These are phyloP conservation scores for Penicillium malachiteum DNA, from an alignment of 495 filamentous ascomycete species.

Conservation along the genomic window DNA sequence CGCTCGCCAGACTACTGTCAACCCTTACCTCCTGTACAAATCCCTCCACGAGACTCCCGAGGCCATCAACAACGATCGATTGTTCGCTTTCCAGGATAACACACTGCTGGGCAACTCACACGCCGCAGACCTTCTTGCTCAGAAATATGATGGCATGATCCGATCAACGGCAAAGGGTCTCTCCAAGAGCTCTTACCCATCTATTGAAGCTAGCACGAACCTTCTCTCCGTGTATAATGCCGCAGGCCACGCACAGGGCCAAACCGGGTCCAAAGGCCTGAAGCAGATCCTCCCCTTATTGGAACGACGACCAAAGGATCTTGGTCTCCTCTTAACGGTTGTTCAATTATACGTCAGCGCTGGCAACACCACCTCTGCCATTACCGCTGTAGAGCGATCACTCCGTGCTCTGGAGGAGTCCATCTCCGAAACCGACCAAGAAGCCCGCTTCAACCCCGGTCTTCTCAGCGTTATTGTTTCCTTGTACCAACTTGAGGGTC, in stretches of 20 bases:
- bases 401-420: slow-evolving; percentile 70
- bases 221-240: slow-evolving; percentile 75
- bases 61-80: slow-evolving; percentile 61
- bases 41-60: slow-evolving; percentile 57
- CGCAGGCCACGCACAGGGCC: slow-evolving; percentile 66
- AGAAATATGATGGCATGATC: slow-evolving; percentile 74
- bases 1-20: slow-evolving; percentile 54
- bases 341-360: slow-evolving; percentile 78
- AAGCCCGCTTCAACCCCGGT: slow-evolving; percentile 80
- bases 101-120: slow-evolving; percentile 68
- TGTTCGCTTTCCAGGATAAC: slow-evolving; percentile 75
- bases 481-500: slow-evolving; percentile 75
- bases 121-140: slow-evolving; percentile 69
- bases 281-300: slow-evolving; percentile 72
- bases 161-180: slow-evolving; percentile 62
- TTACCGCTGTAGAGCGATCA: slow-evolving; percentile 70
- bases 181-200: slow-evolving; percentile 50
- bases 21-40: slow-evolving; percentile 78
- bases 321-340: slow-evolving; percentile 79
- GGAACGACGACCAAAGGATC: slow-evolving; percentile 72
- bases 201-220: slow-evolving; percentile 56
- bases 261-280: slow-evolving; percentile 66
- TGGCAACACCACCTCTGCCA: slow-evolving; percentile 74
- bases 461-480: slow-evolving; percentile 80
- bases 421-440: slow-evolving; percentile 57